Evolutionary conservation across 2,329 filamentous ascomycete species (phyloP).

Genomic region (Trichophyton equinum): DNA sequence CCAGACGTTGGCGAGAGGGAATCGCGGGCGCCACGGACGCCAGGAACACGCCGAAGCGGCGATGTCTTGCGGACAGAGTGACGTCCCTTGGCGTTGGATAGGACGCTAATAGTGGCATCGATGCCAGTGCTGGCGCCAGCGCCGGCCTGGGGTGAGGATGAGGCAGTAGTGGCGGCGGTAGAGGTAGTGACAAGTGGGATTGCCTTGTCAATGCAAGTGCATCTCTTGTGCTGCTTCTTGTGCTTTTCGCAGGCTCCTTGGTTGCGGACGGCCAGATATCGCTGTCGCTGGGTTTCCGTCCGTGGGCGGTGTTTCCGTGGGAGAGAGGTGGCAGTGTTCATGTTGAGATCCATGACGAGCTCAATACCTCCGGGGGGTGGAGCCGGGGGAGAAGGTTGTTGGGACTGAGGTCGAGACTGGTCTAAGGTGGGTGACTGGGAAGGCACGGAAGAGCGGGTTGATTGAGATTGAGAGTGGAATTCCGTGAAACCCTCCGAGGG

Average conservation of each 20-base stretch:
- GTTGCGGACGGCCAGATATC: constrained; percentile 33
- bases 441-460: neutral
- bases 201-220: constrained; percentile 25
- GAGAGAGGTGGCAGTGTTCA: constrained; percentile 31
- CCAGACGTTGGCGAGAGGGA: neutral
- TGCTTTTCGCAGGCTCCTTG: constrained; percentile 34
- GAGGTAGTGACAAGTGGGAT: neutral
- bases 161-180: neutral
- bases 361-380: constrained; percentile 22
- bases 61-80: neutral
- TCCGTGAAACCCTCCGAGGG: neutral
- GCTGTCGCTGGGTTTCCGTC: constrained; percentile 31
- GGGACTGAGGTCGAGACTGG: constrained; percentile 2
- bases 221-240: constrained; percentile 33
- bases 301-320: constrained; percentile 32
- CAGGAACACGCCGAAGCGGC: neutral
- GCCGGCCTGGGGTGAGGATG: neutral
- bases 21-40: neutral
- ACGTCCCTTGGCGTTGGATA: neutral
- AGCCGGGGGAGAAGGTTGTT: neutral
- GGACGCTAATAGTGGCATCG: neutral
- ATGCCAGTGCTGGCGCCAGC: neutral
- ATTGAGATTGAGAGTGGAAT: neutral
- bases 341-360: constrained; percentile 32
- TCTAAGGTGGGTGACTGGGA: neutral